Base-by-base conservation (phyloP, 805 yeast genomes). In the Yarrowia sp. region DNA sequence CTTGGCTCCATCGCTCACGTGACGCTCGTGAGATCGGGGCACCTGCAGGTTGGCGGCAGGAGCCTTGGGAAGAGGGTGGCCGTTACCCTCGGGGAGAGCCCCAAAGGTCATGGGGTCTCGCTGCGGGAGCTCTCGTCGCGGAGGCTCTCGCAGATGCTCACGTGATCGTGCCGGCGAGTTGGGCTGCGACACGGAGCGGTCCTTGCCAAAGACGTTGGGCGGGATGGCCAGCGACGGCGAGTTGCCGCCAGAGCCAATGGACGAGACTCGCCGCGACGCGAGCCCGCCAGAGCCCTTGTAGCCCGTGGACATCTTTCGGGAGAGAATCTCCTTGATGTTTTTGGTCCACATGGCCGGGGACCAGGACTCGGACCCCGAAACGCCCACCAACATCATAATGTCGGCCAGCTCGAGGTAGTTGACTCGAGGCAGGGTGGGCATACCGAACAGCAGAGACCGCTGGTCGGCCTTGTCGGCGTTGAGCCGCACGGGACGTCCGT, bases 401-500 rank as follows among this genome's bases (percentile, higher is more conserved):
- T 89, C 95, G 35, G 84, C 82, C 2, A 86, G 81, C 64, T 85
- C 87, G 53, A 90, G 76, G 72, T 89, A 90, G 71, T 89, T 86
- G 43, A 86, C 86, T 65, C 83, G 83, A 0, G 96, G 96, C 67
- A 90, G 80, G 1, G 90, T 87, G 0, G 97, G 97, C 72, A 90
- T 81, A 1, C 89, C 96, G 76, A 90, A 90, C 65, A 90, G 79
- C 72, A 90, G 77, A 14, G 93, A 87, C 38, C 81, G 76, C 50
- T 81, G 73, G 69, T 90, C 89, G 1, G 79, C 72, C 74, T 89
- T 90, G 74, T 89, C 89, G 18, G 95, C 90, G 70, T 83, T 86
- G 69, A 90, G 81, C 66, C 88, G 85, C 64, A 80, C 79, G 0
- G 97, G 97, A 55, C 96, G 81, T 22, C 97, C 97, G 71, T 90